These are phyloP conservation scores for Teunomyces kruisii DNA, from an alignment of 805 yeast genomes.

Conservation along the genomic window DNA sequence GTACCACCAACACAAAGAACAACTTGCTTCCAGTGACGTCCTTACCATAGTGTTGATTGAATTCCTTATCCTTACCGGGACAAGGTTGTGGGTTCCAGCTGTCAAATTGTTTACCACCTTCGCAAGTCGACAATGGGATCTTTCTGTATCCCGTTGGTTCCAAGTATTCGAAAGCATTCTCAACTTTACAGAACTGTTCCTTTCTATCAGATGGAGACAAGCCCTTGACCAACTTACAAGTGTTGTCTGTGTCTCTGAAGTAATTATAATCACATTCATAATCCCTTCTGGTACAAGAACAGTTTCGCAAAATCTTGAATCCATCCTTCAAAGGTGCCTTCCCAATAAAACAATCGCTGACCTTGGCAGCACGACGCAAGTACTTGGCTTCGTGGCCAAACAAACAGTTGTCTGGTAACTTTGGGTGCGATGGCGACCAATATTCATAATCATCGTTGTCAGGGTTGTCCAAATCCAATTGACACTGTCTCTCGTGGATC, in stretches of 20 bases:
- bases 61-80: conserved; percentile 81
- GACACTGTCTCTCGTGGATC: conserved; percentile 38
- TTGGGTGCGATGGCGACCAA: conserved; percentile 43
- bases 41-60: conserved; percentile 48
- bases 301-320: conserved; percentile 57
- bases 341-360: conserved; percentile 67
- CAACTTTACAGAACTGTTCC: conserved; percentile 56
- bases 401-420: conserved; percentile 35
- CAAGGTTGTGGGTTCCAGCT: conserved; percentile 67
- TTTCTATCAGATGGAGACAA: conserved; percentile 61
- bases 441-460: conserved; percentile 40
- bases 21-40: conserved; percentile 58
- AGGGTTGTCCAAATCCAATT: conserved; percentile 42
- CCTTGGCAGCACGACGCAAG: conserved; percentile 44
- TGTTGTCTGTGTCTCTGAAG: conserved; percentile 68
- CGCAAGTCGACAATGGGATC: conserved; percentile 82
- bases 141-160: conserved; percentile 92
- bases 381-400: conserved; percentile 44
- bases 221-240: conserved; percentile 83
- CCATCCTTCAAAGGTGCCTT: conserved; percentile 59
- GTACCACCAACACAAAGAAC: conserved; percentile 54
- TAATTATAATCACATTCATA: conserved; percentile 94
- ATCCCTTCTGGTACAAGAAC: conserved; percentile 83
- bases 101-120: conserved; percentile 75
- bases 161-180: conserved; percentile 65